Percentiles rank a stretch among this genome's conserved stretches.
These are phyloP conservation scores for Solanum appendiculatum DNA, from an alignment of 257 asterid species.

Conservation along the genomic window DNA sequence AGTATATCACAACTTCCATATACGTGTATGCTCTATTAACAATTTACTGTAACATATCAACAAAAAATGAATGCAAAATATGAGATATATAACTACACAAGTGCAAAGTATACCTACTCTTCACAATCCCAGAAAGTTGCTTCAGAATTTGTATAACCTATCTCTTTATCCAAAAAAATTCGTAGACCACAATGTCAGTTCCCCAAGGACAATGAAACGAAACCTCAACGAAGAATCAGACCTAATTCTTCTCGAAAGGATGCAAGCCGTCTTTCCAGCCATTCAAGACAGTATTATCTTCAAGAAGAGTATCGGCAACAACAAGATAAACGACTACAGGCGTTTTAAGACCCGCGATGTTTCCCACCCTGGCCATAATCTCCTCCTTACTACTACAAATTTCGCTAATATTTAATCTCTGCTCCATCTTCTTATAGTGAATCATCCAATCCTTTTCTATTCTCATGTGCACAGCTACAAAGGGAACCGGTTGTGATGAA, in stretches of 20 bases:
- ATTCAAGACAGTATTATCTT: constrained; percentile 43
- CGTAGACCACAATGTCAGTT: background rate
- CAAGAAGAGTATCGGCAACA: constrained; percentile 84
- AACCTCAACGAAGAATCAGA: background rate
- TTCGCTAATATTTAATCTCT: constrained; percentile 43
- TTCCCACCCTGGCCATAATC: constrained; percentile 60
- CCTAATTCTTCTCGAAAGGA: constrained; percentile 52
- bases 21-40: background rate
- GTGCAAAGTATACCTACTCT: background rate
- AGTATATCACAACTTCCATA: background rate
- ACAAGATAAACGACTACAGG: constrained; percentile 62
- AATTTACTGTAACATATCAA: background rate
- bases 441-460: constrained; percentile 95
- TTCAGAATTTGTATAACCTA: background rate
- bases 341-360: constrained; percentile 39
- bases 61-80: background rate
- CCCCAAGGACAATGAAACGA: background rate
- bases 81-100: background rate
- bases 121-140: background rate
- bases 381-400: constrained; percentile 77
- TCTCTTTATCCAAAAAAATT: background rate
- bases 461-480: constrained; percentile 89
- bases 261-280: constrained; percentile 75
- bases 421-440: constrained; percentile 84
- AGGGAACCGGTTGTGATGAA: constrained; percentile 24